A percentile compares a stretch with the other conserved stretches of the same genome.
Evolutionary conservation across 768 basidiomycete genomes (phyloP).

Genomic region (Trametes maxima): DNA sequence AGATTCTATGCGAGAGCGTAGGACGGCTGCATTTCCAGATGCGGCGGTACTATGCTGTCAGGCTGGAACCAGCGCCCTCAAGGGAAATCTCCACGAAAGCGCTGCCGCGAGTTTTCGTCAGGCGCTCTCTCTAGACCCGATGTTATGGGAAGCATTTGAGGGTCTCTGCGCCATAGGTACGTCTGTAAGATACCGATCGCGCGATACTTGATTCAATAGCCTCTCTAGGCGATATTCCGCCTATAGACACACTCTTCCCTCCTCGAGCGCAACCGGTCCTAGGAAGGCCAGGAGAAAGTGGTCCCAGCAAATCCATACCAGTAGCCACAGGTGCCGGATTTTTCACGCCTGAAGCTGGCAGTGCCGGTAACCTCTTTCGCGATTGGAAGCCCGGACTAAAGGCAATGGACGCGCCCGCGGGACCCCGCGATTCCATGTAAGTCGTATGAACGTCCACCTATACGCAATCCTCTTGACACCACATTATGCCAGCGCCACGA

Average conservation of each 20-base stretch:
- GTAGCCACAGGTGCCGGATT: slow-evolving; percentile 69
- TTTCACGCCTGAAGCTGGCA: slow-evolving; percentile 71
- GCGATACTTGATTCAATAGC: slow-evolving; percentile 13
- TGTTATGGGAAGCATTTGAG: slow-evolving; percentile 93
- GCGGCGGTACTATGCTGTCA: slow-evolving; percentile 76
- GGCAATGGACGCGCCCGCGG: slow-evolving; percentile 54
- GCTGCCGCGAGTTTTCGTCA: slow-evolving; percentile 73
- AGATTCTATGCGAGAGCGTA: slow-evolving; percentile 60
- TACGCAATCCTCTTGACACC: neutral
- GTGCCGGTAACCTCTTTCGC: slow-evolving; percentile 58
- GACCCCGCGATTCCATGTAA: slow-evolving; percentile 67
- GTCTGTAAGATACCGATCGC: neutral
- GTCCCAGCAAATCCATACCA: slow-evolving; percentile 46
- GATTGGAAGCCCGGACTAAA: slow-evolving; percentile 61
- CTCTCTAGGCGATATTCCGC: slow-evolving; percentile 62
- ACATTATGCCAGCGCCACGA: slow-evolving; percentile 46
- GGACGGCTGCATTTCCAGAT: slow-evolving; percentile 64
- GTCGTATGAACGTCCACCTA: slow-evolving; percentile 24
- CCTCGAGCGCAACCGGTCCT: slow-evolving; percentile 59
- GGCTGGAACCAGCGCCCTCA: slow-evolving; percentile 73
- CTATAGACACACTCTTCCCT: slow-evolving; percentile 74
- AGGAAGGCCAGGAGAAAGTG: slow-evolving; percentile 52
- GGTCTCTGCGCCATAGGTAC: slow-evolving; percentile 79
- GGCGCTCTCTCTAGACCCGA: slow-evolving; percentile 72
- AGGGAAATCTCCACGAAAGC: slow-evolving; percentile 75